Base-by-base conservation (phyloP, 2,329 filamentous ascomycete species). In the Fusarium sp. region DNA sequence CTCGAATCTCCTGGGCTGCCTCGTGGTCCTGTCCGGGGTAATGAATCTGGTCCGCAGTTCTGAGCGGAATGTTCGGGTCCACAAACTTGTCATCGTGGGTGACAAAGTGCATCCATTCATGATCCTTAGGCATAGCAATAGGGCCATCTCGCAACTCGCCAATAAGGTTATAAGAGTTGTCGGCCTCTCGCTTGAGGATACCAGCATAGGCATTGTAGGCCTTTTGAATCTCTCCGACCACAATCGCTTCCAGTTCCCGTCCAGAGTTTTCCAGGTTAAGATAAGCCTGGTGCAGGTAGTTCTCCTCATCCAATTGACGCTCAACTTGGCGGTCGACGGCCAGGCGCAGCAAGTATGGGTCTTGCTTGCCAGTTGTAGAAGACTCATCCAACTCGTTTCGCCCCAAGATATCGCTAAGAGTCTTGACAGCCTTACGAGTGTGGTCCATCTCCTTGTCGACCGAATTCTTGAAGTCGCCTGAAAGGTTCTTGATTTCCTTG, bases 191-290 rank as follows among this genome's bases (percentile, higher is more conserved):
- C 82, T 95, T 97, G 64, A 98, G 83, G 68, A 98, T 97, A 54
- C 91, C 92, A 26, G 94, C 92, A 72, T 97, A 93, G 4, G 94
- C 94, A 74, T 96, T 97, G 82, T 97, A 98, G 0, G 96, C 94
- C 79, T 98, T 98, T 77, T 99, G 96, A 41, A 99, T 97, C 80
- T 99, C 96, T 71, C 94, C 93, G 15, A 99, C 93, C 1, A 99
- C 93, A 69, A 99, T 98, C 1, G 93, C 92, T 80, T 99, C 96
- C 4, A 99, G 88, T 80, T 99, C 96, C 64, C 94, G 91, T 4
- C 96, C 96, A 16, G 96, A 98, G 71, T 89, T 92, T 79, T 99
- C 96, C 15, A 99, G 85, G 77, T 99, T 98, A 52, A 97, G 85
- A 75, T 97, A 97, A 11, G 96, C 96, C 92, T 94, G 88, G 77